These are phyloP conservation scores for Aspergillus cavernicola DNA, from an alignment of 495 filamentous ascomycete species.

Conservation along the genomic window DNA sequence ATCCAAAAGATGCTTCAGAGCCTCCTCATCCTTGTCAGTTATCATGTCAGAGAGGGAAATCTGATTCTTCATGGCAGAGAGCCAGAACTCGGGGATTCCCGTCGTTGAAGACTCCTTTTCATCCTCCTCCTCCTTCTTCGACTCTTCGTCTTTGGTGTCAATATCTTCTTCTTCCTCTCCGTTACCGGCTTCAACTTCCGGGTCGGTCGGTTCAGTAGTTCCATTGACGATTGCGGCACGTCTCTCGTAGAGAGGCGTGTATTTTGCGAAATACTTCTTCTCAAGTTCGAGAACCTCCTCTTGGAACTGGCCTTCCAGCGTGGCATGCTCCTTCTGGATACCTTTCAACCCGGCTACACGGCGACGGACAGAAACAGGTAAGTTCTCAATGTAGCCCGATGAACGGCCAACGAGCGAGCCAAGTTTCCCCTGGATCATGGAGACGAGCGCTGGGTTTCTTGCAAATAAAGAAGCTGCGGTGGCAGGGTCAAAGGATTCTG, in stretches of 20 bases:
- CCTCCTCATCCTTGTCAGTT: slow-evolving; percentile 91
- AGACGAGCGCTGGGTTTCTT: slow-evolving; percentile 85
- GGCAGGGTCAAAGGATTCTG: slow-evolving; percentile 87
- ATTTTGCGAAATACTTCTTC: slow-evolving; percentile 99
- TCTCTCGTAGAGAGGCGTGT: slow-evolving; percentile 95
- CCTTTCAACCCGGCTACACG: slow-evolving; percentile 94
- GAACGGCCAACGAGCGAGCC: slow-evolving; percentile 89
- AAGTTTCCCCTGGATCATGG: slow-evolving; percentile 96
- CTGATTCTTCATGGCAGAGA: slow-evolving; percentile 99
- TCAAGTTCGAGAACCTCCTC: slow-evolving; percentile 96
- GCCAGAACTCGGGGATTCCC: slow-evolving; percentile 98
- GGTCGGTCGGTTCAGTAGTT: slow-evolving; percentile 74
- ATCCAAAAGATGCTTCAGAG: slow-evolving; percentile 85
- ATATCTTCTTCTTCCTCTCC: slow-evolving; percentile 66
- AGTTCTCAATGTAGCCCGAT: slow-evolving; percentile 96
- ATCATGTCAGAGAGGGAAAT: slow-evolving; percentile 95
- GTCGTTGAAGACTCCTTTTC: slow-evolving; percentile 51
- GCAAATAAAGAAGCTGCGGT: slow-evolving; percentile 89
- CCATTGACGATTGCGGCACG: slow-evolving; percentile 93
- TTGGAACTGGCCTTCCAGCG: slow-evolving; percentile 96
- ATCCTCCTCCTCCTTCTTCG: slow-evolving; percentile 47
- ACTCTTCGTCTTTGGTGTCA: slow-evolving; percentile 48
- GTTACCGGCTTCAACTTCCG: slow-evolving; percentile 84
- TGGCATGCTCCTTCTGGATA: slow-evolving; percentile 97
- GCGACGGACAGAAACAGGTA: slow-evolving; percentile 81